Evolutionary conservation across 129 eudicot species (phyloP).

Genomic region (Saposhnikovia divaricata): DNA sequence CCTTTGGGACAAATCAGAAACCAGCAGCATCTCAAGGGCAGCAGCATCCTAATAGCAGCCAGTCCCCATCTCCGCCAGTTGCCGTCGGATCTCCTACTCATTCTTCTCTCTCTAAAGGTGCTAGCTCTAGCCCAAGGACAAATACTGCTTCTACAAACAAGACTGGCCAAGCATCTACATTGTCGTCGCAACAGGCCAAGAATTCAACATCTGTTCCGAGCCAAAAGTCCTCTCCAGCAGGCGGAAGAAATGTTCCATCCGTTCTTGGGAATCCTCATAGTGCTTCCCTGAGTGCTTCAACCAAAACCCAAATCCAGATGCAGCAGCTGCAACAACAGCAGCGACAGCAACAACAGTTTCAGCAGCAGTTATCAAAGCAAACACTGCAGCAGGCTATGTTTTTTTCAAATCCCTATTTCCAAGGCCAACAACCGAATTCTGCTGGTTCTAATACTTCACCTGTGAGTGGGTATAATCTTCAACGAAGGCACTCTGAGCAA

Average conservation of each 20-base stretch:
- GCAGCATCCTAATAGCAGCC: constrained; percentile 38
- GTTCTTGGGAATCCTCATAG: constrained; percentile 66
- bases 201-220: constrained; percentile 27
- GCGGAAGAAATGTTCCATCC: constrained; percentile 37
- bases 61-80: constrained; percentile 60
- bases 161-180: constrained; percentile 37
- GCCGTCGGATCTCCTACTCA: constrained; percentile 81
- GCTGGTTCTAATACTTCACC: constrained; percentile 26
- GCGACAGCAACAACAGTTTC: constrained; percentile 32
- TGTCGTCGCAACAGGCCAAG: constrained; percentile 56
- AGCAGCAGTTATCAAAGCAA: constrained; percentile 35
- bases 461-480: constrained; percentile 42
- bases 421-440: constrained; percentile 38
- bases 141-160: constrained; percentile 42
- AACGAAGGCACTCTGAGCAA: constrained; percentile 51
- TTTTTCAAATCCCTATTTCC: constrained; percentile 17
- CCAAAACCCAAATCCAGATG: constrained; percentile 49
- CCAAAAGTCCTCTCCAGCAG: constrained; percentile 50
- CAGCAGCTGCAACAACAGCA: constrained; percentile 31
- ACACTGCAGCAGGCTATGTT: constrained; percentile 39
- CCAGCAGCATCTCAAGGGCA: constrained; percentile 40
- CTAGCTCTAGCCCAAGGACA: constrained; percentile 78
- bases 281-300: constrained; percentile 18
- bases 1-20: constrained; percentile 59
- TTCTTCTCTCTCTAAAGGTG: constrained; percentile 72